Base-by-base conservation (phyloP, 768 basidiomycete genomes). In the Kwoniella bestiolae region DNA sequence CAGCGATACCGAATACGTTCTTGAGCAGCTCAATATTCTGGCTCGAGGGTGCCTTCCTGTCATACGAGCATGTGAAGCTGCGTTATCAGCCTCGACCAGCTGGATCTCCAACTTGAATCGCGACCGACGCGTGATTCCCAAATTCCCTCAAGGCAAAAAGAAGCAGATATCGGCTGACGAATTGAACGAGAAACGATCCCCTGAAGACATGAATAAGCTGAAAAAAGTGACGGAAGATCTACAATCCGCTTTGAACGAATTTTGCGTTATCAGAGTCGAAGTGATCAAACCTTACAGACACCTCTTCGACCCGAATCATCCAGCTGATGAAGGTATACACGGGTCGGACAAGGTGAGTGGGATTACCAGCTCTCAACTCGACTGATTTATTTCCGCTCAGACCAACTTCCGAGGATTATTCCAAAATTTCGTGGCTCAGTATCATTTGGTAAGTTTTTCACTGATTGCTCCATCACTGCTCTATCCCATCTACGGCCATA, bases 361-460 rank as follows among this genome's bases (percentile, higher is more conserved):
- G 44, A 29, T 55, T 25, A 16, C 41, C 21, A 53, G 23, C 6
- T 31, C 31, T 16, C 28, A 31, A 5, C 8, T 38, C 23, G n/a
- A 12, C 16, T 32, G 34, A 56, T 51, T 49, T 65, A 56, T 44
- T 32, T 32, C 11, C n/a, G 25, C 29, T 1, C 25, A 76, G 73
- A 55, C 61, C 2, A 71, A 73, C 44, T 65, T 72, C 52, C 69
- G 79, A 38, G 75, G 67, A 1, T 65, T 80, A 12, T 80, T 75
- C 60, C 78, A 78, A 60, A 70, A 61, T 29, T 78, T 77, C 28
- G 71, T 79, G 2, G 75, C 72, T 46, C 73, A 74, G 51, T 79
- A 76, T 31, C 77, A 80, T 57, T 26, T 80, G n/a, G 73, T 71
- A 26, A 55, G 65, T 58, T 16, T 5, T 18, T n/a, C 28, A 41